Base-by-base conservation (phyloP, 495 filamentous ascomycete species). In the Penicillium goetzii region DNA sequence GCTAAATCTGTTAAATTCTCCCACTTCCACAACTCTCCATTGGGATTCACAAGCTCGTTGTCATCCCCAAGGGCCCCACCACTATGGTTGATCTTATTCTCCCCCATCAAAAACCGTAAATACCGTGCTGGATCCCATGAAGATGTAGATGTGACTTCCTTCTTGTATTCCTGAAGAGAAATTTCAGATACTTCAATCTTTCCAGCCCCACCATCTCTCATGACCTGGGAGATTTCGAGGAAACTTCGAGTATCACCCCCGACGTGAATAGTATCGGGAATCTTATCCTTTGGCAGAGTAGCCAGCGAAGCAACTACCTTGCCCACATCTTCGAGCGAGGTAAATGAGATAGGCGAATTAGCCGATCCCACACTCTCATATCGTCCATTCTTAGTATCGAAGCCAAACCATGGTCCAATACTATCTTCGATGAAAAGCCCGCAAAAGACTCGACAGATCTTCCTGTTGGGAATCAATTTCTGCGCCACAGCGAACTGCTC, bases 391-490 rank as follows among this genome's bases (percentile, higher is more conserved):
- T 56, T 63, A 0, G 70, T 72, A 40, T 74, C 61, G 17, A 74
- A 67, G 8, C 72, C 72, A 32, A 72, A 72, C 64, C 68, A 71
- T 4, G 72, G 72, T 34, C 70, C 72, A 33, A 72, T 65, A 38
- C 69, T 72, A 43, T 72, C 70, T 43, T 74, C 70, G 10, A 74
- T 45, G 45, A 74, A 67, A 23, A 74, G 41, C 0, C 72, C 68
- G 26, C 68, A 68, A 34, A 73, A 74, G 12, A 74, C 60, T 2
- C 68, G 62, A 41, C 68, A 74, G n/a, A 71, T 59, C 47, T 72
- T 71, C 34, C 64, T 25, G n/a, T 60, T 8, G 0, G 65, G 38
- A 11, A 68, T 51, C 47, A 26, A 54, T n/a, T 63, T 21, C 30
- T 59, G 58, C 0, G 63, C 61, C 4, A 68, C 52, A 21, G 50